Evolutionary conservation across 768 basidiomycete species (phyloP), one percentile per base, ranked within the genome.

Genomic region (Tubosaeta brunneosetosa): DNA sequence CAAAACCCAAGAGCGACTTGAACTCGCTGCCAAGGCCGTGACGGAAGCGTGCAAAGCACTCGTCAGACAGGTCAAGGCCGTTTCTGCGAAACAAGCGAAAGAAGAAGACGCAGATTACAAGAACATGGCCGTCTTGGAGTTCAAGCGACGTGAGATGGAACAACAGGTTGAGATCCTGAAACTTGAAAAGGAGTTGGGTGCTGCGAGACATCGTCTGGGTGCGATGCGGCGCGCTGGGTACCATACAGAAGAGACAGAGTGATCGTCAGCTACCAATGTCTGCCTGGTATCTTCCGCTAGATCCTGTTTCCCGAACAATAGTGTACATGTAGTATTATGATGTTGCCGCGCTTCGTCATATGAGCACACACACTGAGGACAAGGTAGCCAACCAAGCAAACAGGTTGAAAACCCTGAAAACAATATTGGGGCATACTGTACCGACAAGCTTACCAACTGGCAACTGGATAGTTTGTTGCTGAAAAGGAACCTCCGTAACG

Each of bases 101-200:
- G 83, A 86, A 48, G 91, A 94, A 57, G 85, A 89, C n/a, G 77
- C 83, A 12, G 78, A 82, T 47, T 97, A 92, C 74, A 88, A 87
- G 71, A 85, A 85, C 57, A 94, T 98, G 91, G 90, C 91, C 3
- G 85, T 77, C 40, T 77, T 97, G 64, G 94, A 99, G 71, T 97
- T 94, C 82, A 97, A 97, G 79, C 88, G 83, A 64, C 80, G 86
- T 45, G 95, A 98, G 80, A 97, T 99, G 94, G 97, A 98, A 73
- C 93, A 95, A 64, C 94, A 97, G 71, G 97, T 98, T n/a, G 91
- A 95, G 68, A 97, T 99, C 60, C 75, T 99, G 60, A 94, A 87
- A 66, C 71, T 97, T 61, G 97, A 98, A 77, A 97, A 97, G 74
- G 94, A 97, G 0, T 75, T 99, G 34, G 89, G 89, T 19, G 94